Percentiles rank a stretch among this genome's conserved stretches.
Evolutionary conservation across 352 stramenopile genomes (phyloP).

Genomic region (Pythium utonaiense): DNA sequence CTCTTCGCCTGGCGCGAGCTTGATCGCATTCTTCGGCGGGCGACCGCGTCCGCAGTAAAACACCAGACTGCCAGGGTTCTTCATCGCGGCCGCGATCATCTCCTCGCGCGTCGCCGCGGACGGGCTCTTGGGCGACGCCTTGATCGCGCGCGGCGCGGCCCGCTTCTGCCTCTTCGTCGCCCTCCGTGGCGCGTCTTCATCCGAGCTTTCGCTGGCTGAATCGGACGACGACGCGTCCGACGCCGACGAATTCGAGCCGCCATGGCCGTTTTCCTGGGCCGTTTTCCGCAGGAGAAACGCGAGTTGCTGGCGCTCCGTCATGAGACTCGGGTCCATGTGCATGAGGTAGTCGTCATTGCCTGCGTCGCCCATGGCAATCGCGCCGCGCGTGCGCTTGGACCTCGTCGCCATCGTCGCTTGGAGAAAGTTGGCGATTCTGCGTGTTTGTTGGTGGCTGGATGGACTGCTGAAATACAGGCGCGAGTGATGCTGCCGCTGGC

Average conservation of each 20-base stretch:
- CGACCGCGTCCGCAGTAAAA: slow-evolving; percentile 17
- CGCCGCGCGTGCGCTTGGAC: slow-evolving; percentile 15
- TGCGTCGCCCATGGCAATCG: background rate
- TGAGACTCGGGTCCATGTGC: slow-evolving; percentile 55
- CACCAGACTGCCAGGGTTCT: slow-evolving; percentile 18
- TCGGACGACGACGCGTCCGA: slow-evolving; percentile 1
- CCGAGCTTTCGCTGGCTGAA: slow-evolving; percentile 25
- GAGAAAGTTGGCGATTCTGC: background rate
- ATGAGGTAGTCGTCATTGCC: slow-evolving; percentile 20
- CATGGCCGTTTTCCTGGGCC: slow-evolving; percentile 36
- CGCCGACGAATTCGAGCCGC: background rate
- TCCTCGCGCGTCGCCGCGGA: slow-evolving; percentile 10
- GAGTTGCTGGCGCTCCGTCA: slow-evolving; percentile 80
- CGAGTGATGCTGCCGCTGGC: background rate
- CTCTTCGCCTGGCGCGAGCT: slow-evolving; percentile 10
- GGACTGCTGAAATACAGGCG: slow-evolving; percentile 2
- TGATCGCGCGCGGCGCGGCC: slow-evolving; percentile 1
- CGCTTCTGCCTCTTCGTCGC: slow-evolving; percentile 11
- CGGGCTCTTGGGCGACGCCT: slow-evolving; percentile 12
- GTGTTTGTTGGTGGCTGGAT: slow-evolving; percentile 7
- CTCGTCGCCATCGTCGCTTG: slow-evolving; percentile 13
- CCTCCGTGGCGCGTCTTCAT: slow-evolving; percentile 29
- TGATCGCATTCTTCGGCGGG: slow-evolving; percentile 22
- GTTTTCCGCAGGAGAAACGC: slow-evolving; percentile 72
- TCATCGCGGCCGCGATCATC: slow-evolving; percentile 18